phyloP scores from a whole-genome alignment of 139 green algal genomes.

The Chlorella sp. region DNA sequence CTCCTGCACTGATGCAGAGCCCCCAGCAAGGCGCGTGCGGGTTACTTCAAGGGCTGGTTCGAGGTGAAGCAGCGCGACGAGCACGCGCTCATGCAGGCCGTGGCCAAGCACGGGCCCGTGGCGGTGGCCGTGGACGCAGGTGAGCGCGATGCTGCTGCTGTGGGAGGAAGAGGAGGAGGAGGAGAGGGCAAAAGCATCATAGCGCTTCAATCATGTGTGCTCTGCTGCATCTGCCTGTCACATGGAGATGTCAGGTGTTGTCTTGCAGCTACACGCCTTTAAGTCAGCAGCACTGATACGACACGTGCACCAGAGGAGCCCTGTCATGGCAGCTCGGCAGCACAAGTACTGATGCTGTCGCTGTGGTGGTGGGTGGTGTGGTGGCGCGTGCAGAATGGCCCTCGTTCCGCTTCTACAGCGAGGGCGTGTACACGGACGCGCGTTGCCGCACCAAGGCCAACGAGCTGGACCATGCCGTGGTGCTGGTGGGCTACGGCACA shows the following conservation, averaged over 20 bases:
- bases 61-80: constrained; percentile 32
- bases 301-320: too few species aligned
- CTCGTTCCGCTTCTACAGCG: constrained; percentile 41
- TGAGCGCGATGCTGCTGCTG: neutral
- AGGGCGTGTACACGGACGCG: constrained; percentile 37
- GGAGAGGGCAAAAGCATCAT: too few species aligned
- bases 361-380: neutral
- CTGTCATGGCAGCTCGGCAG: too few species aligned
- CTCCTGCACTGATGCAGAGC: constrained; percentile 5
- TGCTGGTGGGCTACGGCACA: constrained; percentile 42
- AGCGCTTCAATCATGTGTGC: too few species aligned
- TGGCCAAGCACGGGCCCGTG: too few species aligned
- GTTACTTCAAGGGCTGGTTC: constrained; percentile 26
- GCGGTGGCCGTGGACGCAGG: constrained; percentile 35
- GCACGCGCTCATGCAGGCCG: too few species aligned
- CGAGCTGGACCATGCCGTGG: constrained; percentile 16
- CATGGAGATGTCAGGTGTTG: too few species aligned
- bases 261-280: too few species aligned
- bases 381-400: constrained; percentile 13
- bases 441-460: constrained; percentile 9
- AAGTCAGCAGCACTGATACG: too few species aligned
- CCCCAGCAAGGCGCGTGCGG: constrained; percentile 5
- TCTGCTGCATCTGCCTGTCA: too few species aligned
- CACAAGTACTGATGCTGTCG: too few species aligned
- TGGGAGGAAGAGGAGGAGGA: too few species aligned